phyloP scores from a whole-genome alignment of 108 stramenopile genomes.

The Cyclostephanos tholiformis region DNA sequence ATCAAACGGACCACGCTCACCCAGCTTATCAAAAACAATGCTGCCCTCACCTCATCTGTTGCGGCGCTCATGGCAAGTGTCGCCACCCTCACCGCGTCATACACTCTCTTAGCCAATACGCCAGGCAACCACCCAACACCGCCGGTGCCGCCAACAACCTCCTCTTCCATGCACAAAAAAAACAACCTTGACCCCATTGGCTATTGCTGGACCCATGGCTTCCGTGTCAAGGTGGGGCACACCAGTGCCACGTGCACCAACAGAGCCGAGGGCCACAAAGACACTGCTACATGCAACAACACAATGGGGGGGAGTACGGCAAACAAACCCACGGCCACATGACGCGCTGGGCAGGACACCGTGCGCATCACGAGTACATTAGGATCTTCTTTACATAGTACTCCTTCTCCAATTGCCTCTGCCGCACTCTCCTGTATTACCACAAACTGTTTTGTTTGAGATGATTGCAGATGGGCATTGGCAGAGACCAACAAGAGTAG shows the following conservation, averaged over 20 bases:
- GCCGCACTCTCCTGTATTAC: neutral
- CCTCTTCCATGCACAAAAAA: too few species aligned
- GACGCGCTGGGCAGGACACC: neutral
- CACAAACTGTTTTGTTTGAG: too few species aligned
- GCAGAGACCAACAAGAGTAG: too few species aligned
- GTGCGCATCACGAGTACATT: neutral
- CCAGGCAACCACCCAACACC: too few species aligned
- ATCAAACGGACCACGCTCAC: neutral
- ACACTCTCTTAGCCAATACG: neutral
- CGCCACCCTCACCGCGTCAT: neutral
- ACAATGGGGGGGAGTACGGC: neutral
- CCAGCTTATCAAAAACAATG: too few species aligned
- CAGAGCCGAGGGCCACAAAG: neutral
- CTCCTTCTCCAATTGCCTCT: neutral
- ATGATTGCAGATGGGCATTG: too few species aligned
- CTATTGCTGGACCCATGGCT: constrained; percentile 4
- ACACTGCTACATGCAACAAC: neutral
- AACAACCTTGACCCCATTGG: neutral
- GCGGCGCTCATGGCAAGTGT: neutral
- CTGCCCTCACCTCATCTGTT: too few species aligned
- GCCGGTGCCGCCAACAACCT: too few species aligned
- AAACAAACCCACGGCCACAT: neutral
- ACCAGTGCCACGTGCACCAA: neutral
- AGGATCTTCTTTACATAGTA: too few species aligned
- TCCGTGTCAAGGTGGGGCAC: constrained; percentile 4